phyloP scores from a whole-genome alignment of 83 land plant species.

The Picea abies region DNA sequence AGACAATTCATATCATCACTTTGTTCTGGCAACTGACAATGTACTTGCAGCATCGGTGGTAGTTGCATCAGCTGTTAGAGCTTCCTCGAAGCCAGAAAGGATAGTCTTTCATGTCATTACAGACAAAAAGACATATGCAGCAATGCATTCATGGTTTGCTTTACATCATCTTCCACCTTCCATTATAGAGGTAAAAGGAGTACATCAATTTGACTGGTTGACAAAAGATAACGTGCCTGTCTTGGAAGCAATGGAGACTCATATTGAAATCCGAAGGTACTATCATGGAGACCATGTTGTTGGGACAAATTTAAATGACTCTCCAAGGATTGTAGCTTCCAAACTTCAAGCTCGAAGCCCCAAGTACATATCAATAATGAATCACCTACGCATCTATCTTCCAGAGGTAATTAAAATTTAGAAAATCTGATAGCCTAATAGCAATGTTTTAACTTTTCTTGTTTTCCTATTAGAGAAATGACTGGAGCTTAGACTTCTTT shows the following conservation, averaged over 20 bases:
- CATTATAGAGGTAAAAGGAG: conserved; percentile 83
- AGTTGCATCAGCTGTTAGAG: conserved; percentile 57
- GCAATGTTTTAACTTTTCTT: no score
- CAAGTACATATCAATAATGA: conserved; percentile 70
- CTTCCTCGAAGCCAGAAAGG: conserved; percentile 52
- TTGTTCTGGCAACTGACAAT: conserved; percentile 78
- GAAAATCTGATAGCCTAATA: no score
- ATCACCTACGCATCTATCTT: conserved; percentile 81
- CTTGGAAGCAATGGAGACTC: conserved; percentile 65
- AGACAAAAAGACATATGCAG: conserved; percentile 86
- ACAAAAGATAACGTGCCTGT: conserved; percentile 55
- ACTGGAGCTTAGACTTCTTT: no score
- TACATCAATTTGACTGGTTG: conserved; percentile 90
- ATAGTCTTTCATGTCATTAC: conserved; percentile 87
- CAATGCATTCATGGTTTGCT: conserved; percentile 98
- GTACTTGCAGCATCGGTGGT: conserved; percentile 89
- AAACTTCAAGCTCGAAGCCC: conserved; percentile 62
- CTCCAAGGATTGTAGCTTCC: conserved; percentile 42
- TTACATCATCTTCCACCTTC: conserved; percentile 64
- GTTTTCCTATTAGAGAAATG: no score
- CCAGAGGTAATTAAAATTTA: conserved; percentile 43
- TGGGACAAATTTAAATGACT: conserved; percentile 37
- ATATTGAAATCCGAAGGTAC: conserved; percentile 42
- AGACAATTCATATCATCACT: conserved; percentile 58
- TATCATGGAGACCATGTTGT: conserved; percentile 41